A percentile compares a stretch with the other conserved stretches of the same genome.
Conservation (phyloP, 2,329 filamentous ascomycete genomes). For the Aspergillus sp. region DNA sequence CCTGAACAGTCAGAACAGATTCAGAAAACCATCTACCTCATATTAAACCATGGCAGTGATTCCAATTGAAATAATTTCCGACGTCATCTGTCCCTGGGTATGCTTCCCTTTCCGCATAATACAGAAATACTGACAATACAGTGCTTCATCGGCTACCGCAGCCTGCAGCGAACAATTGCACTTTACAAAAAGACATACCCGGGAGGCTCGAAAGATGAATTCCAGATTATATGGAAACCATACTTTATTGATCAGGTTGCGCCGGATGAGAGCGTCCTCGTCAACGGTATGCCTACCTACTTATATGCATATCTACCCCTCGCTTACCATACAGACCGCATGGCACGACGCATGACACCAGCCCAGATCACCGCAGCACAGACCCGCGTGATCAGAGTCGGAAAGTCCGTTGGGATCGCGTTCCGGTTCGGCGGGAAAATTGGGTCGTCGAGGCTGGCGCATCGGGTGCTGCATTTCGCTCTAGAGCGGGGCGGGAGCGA, state of each 20-base stretch:
- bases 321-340: constrained; percentile 16
- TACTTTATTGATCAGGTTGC: constrained; percentile 38
- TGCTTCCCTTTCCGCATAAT: not conserved
- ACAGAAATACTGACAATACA: constrained; percentile 6
- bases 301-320: not conserved
- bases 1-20: not conserved
- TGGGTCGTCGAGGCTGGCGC: constrained; percentile 20
- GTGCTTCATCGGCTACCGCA: constrained; percentile 45
- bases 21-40: not conserved
- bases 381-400: constrained; percentile 18
- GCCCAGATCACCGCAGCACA: constrained; percentile 18
- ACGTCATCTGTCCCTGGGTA: constrained; percentile 5
- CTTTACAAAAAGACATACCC: constrained; percentile 45
- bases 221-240: constrained; percentile 38
- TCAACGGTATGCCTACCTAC: constrained; percentile 8
- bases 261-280: constrained; percentile 13
- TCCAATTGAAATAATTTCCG: constrained; percentile 1
- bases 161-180: constrained; percentile 38
- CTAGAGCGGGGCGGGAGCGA: not conserved
- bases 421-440: constrained; percentile 22
- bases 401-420: constrained; percentile 12
- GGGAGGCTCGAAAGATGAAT: constrained; percentile 34
- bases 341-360: constrained; percentile 17
- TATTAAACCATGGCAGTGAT: not conserved
- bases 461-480: constrained; percentile 16